Evolutionary conservation across 495 filamentous ascomycete genomes (phyloP).

Genomic region (Penicillium pulvis): DNA sequence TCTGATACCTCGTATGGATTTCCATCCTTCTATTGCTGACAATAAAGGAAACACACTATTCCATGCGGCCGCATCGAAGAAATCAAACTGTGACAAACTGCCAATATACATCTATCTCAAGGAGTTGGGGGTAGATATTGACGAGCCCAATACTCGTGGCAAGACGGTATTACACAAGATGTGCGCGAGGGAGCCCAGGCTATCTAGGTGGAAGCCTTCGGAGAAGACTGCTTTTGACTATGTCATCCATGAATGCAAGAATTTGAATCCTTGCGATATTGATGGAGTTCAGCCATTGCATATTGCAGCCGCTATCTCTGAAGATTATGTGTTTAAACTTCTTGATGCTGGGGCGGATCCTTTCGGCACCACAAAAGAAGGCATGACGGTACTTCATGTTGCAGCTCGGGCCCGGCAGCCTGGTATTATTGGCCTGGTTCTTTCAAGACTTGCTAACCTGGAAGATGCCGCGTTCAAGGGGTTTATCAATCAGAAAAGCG

Average conservation of each 20-base stretch:
- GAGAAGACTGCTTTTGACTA: not conserved
- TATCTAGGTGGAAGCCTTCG: not conserved
- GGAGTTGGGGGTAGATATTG: not conserved
- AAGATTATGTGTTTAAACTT: not conserved
- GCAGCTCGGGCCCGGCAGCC: constrained; percentile 20
- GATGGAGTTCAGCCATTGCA: not conserved
- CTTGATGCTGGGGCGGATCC: not conserved
- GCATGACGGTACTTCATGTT: constrained; percentile 21
- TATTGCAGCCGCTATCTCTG: not conserved
- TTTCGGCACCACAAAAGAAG: constrained; percentile 14
- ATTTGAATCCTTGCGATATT: not conserved
- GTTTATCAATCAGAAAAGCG: not conserved
- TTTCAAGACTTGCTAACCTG: not conserved
- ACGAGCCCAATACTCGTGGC: not conserved
- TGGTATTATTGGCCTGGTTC: constrained; percentile 15
- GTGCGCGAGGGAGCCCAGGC: not conserved
- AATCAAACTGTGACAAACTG: not conserved
- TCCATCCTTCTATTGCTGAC: not conserved
- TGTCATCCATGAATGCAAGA: not conserved
- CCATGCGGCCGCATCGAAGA: not conserved
- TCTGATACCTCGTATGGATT: not conserved
- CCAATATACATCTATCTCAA: not conserved
- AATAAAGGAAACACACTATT: not conserved
- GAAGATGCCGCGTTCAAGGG: not conserved
- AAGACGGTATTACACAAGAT: not conserved